A percentile compares a stretch with the other conserved stretches of the same genome.
phyloP scores from a whole-genome alignment of 1,284 basidiomycete genomes.

The Moniliophthora roreri region DNA sequence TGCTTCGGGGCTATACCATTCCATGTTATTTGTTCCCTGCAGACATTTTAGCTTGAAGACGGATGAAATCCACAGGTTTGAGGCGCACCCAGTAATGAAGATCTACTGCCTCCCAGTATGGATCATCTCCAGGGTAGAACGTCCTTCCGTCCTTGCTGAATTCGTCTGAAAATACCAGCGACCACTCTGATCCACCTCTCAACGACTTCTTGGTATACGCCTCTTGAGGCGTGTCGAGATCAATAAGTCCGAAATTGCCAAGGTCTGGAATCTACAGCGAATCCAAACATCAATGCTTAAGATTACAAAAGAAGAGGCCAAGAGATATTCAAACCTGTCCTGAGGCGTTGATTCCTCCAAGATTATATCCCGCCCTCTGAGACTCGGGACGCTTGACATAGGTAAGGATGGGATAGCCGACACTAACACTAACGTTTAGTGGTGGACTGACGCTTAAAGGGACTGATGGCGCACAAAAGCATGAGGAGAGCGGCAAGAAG shows the following conservation, averaged over 20 bases:
- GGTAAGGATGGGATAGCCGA: background rate
- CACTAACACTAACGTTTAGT: background rate
- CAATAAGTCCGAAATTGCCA: slow-evolving; percentile 47
- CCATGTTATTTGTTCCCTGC: too few species aligned
- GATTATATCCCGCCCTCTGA: background rate
- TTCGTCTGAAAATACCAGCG: slow-evolving; percentile 56
- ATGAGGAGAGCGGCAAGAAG: slow-evolving; percentile 36
- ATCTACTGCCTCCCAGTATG: slow-evolving; percentile 32
- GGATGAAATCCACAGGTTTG: too few species aligned
- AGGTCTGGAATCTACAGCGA: slow-evolving; percentile 31
- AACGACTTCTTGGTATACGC: slow-evolving; percentile 42
- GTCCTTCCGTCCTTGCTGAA: slow-evolving; percentile 60
- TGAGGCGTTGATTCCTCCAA: slow-evolving; percentile 1
- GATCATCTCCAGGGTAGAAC: slow-evolving; percentile 40
- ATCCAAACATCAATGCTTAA: background rate
- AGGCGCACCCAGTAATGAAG: slow-evolving; percentile 62
- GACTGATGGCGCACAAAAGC: slow-evolving; percentile 31
- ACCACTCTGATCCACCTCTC: slow-evolving; percentile 32
- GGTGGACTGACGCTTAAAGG: background rate
- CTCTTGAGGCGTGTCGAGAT: slow-evolving; percentile 47
- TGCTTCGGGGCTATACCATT: slow-evolving; percentile 51
- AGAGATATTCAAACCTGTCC: slow-evolving; percentile 13
- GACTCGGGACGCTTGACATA: too few species aligned
- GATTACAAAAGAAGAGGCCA: too few species aligned
- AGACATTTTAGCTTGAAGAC: background rate